Conservation (phyloP, 352 stramenopile species). For the Albugo laibachii region DNA sequence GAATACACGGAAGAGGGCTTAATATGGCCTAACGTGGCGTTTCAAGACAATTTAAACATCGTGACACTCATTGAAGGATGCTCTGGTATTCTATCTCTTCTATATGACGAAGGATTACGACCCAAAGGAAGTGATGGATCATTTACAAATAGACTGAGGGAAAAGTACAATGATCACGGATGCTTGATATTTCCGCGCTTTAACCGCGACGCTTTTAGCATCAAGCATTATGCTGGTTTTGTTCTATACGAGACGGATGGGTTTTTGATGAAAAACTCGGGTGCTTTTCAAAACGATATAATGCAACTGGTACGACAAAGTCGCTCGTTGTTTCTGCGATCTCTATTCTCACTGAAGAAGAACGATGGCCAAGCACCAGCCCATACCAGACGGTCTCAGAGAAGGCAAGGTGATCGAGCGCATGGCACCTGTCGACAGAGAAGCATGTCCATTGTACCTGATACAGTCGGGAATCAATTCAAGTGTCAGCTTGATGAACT, state of each 20-base stretch:
- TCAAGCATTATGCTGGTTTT: conserved; percentile 86
- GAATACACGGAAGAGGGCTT: conserved; percentile 84
- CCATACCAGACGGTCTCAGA: conserved; percentile 1
- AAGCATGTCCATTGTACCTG: conserved; percentile 23
- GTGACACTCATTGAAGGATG: conserved; percentile 71
- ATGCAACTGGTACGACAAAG: conserved; percentile 64
- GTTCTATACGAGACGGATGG: conserved; percentile 84
- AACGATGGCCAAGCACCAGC: conserved; percentile 7
- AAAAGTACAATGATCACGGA: conserved; percentile 51
- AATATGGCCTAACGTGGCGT: conserved; percentile 85
- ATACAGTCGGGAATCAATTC: conserved; percentile 64
- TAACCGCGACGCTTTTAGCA: conserved; percentile 72
- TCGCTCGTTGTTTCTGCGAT: conserved; percentile 30
- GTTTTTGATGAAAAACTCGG: conserved; percentile 92
- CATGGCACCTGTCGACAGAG: conserved; percentile 25
- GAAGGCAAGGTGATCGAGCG: conserved; percentile 1
- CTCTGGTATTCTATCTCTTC: conserved; percentile 75
- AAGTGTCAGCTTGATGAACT: conserved; percentile 84
- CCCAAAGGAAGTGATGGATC: conserved; percentile 72
- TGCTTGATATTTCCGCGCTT: conserved; percentile 62
- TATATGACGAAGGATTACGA: conserved; percentile 79
- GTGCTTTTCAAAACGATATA: conserved; percentile 85
- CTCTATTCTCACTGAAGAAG: conserved; percentile 32
- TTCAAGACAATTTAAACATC: conserved; percentile 78
- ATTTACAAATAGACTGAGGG: conserved; percentile 50